Base-by-base conservation (phyloP, 108 stramenopile species). In the Fragilaria crotonensis region DNA sequence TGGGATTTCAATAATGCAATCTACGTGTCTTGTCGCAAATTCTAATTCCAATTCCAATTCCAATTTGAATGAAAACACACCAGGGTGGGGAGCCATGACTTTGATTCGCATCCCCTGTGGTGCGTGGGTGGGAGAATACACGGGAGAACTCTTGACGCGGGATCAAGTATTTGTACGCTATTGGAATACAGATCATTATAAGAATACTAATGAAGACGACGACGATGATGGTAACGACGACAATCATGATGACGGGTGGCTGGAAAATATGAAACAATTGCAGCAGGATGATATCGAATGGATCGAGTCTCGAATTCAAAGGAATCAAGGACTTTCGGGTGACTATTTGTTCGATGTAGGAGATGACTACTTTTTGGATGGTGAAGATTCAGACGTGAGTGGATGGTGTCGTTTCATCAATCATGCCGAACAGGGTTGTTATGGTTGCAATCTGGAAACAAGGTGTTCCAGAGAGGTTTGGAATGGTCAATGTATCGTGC, bases 301-400 rank as follows among this genome's bases (percentile, higher is more conserved):
- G 67, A 45, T 29, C 9, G 45, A 68, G 7, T 32, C 30, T 22
- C 60, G 67, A 9, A 20, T 26, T 4, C 32, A 18, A 47, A 30
- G 67, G 19, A 30, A 62, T 45, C 67, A 68, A 30, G 61, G 61
- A 5, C n/a, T 68, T 17, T 48, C 61, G 11, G 67, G 67, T 27
- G 67, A 68, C 22, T 68, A 68, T 25, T 20, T 68, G 44, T 68
- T 68, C 49, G 67, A 68, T 68, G 46, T 68, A 36, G 67, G 67
- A 17, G 57, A 68, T 30, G 67, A 68, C 29, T 54, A 45, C 1
- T 68, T 54, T 33, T 48, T 68, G 30, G 67, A 68, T 48, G 67
- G 60, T 21, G 67, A 68, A 55, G 67, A 68, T 68, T 32, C 61
- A 30, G 67, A 68, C 29, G 32, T 36, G 0, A 62, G 61, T 48